Evolutionary conservation across 805 yeast species (phyloP).

Genomic region (Ogataea neopini): DNA sequence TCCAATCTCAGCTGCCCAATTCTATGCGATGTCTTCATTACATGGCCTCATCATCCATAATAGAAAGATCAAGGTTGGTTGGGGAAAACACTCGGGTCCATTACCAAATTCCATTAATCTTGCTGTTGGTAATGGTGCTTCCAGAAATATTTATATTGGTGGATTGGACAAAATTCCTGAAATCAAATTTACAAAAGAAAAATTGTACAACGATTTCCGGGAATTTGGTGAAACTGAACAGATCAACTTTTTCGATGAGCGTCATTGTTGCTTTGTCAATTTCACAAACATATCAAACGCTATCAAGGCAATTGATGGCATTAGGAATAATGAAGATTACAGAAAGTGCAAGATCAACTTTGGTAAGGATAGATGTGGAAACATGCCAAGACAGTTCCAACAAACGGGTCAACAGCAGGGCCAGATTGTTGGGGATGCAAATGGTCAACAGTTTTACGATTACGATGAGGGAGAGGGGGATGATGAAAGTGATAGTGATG

Average conservation of each 20-base stretch:
- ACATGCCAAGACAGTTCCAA: slow-evolving; percentile 76
- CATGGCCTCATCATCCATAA: slow-evolving; percentile 87
- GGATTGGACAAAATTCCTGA: slow-evolving; percentile 37
- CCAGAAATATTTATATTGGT: slow-evolving; percentile 91
- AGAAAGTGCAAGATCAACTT: slow-evolving; percentile 78
- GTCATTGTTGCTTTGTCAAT: slow-evolving; percentile 88
- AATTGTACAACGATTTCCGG: slow-evolving; percentile 70
- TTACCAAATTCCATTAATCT: slow-evolving; percentile 80
- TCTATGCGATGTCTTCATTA: slow-evolving; percentile 89
- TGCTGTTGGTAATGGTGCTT: slow-evolving; percentile 92
- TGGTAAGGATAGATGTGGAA: slow-evolving; percentile 95
- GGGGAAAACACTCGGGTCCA: slow-evolving; percentile 98
- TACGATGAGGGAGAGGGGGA: slow-evolving; percentile 19
- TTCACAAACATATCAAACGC: slow-evolving; percentile 91
- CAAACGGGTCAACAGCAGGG: slow-evolving; percentile 12
- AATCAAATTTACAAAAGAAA: slow-evolving; percentile 36
- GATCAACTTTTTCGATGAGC: slow-evolving; percentile 80
- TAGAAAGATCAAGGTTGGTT: slow-evolving; percentile 86
- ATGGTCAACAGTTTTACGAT: slow-evolving; percentile 26
- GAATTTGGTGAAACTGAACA: slow-evolving; percentile 95
- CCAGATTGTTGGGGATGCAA: slow-evolving; percentile 20
- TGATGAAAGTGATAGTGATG: slow-evolving; percentile 12
- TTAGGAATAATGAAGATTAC: slow-evolving; percentile 72
- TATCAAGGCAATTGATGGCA: slow-evolving; percentile 88
- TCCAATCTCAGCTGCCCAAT: slow-evolving; percentile 97